phyloP scores from a whole-genome alignment of 116 monocot species.

The Phalaenopsis hybrid region DNA sequence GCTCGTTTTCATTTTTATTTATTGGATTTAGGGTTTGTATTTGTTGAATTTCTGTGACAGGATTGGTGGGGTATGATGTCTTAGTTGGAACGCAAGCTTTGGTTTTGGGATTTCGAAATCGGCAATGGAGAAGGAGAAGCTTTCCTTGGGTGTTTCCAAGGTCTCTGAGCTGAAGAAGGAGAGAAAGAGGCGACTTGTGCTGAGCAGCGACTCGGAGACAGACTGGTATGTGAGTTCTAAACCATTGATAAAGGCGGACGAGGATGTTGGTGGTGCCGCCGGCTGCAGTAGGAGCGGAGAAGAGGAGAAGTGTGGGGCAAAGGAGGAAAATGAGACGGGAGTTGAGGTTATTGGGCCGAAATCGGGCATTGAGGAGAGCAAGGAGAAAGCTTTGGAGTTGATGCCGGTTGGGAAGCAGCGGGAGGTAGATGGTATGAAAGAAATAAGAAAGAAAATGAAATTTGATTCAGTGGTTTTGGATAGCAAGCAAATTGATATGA shows the following conservation, averaged over 20 bases:
- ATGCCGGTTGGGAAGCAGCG: constrained; percentile 1
- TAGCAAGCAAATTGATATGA: not conserved
- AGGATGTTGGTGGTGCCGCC: constrained; percentile 1
- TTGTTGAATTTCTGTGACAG: not conserved
- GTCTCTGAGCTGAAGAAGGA: constrained; percentile 16
- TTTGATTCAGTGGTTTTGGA: not conserved
- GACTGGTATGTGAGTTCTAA: constrained; percentile 20
- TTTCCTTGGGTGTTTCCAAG: constrained; percentile 3
- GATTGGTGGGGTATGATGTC: not conserved
- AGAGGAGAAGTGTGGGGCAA: constrained; percentile 2
- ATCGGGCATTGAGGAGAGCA: not conserved
- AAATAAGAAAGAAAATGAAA: not conserved
- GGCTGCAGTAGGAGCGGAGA: not conserved
- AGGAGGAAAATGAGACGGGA: not conserved
- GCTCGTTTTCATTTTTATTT: not conserved
- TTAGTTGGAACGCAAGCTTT: not conserved
- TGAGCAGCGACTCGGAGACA: constrained; percentile 45
- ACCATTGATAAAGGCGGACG: not conserved
- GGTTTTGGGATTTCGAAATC: constrained; percentile 3
- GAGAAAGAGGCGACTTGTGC: constrained; percentile 36
- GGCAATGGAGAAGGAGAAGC: constrained; percentile 14
- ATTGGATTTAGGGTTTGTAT: not conserved
- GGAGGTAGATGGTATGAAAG: not conserved
- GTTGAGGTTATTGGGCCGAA: not conserved
- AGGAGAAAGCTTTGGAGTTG: not conserved